These are phyloP conservation scores for Berkeleyomyces basicola DNA, from an alignment of 2,329 filamentous ascomycete genomes.

Conservation along the genomic window DNA sequence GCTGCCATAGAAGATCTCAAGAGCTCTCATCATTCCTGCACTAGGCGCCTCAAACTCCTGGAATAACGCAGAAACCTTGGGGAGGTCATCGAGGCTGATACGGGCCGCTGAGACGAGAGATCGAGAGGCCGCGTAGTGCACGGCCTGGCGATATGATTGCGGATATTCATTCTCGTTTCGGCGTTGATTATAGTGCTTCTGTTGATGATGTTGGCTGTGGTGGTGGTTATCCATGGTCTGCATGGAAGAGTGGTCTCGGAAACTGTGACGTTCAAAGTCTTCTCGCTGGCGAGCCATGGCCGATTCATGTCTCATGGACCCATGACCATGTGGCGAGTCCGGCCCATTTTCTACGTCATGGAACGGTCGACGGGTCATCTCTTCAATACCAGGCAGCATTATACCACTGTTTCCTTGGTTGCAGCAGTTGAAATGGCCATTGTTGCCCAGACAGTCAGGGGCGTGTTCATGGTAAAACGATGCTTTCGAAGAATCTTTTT, in stretches of 20 bases:
- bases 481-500: neutral
- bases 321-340: neutral
- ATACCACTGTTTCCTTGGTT: neutral
- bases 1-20: conserved; percentile 6
- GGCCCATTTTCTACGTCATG: neutral
- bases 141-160: neutral
- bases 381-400: neutral
- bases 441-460: neutral
- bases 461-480: neutral
- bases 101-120: conserved; percentile 2
- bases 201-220: conserved; percentile 1
- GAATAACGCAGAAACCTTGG: conserved; percentile 1
- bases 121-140: neutral
- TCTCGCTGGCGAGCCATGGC: neutral
- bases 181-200: conserved; percentile 3
- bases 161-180: neutral
- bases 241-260: neutral
- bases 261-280: neutral
- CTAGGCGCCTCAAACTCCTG: conserved; percentile 10
- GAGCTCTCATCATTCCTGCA: conserved; percentile 6
- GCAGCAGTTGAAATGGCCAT: neutral
- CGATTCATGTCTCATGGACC: neutral
- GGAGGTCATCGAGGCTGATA: conserved; percentile 1
- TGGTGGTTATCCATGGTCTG: neutral
- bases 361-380: neutral